Conservation (phyloP, 2,329 filamentous ascomycete genomes). For the Neonectria faginata region DNA sequence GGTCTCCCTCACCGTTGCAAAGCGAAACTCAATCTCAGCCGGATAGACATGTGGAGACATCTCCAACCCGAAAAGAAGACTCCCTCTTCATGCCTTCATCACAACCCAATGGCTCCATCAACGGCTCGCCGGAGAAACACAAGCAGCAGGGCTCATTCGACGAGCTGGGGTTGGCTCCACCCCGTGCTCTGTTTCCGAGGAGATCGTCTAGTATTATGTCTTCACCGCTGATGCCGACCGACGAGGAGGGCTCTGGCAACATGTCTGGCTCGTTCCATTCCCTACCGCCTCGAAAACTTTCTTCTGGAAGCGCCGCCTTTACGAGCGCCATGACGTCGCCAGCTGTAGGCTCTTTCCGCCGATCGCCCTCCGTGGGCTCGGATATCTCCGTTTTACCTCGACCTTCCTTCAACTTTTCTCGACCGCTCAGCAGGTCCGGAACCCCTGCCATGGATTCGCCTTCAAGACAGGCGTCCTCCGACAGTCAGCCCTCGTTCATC, state of each 20-base stretch:
- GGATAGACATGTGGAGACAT: conserved; percentile 45
- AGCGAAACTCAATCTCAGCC: conserved; percentile 50
- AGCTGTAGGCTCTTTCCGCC: conserved; percentile 69
- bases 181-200: conserved; percentile 61
- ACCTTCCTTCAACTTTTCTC: conserved; percentile 92
- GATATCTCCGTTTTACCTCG: conserved; percentile 79
- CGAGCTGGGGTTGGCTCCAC: conserved; percentile 63
- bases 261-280: conserved; percentile 69
- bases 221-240: conserved; percentile 73
- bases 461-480: conserved; percentile 71
- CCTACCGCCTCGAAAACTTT: conserved; percentile 80
- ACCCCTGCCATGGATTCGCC: conserved; percentile 69
- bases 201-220: conserved; percentile 71
- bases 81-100: conserved; percentile 52
- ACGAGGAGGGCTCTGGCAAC: conserved; percentile 73
- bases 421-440: conserved; percentile 82
- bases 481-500: conserved; percentile 74
- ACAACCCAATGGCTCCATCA: conserved; percentile 47
- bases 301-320: conserved; percentile 71
- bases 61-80: conserved; percentile 50
- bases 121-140: conserved; percentile 59
- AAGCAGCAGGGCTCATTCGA: conserved; percentile 61
- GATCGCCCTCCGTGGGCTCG: conserved; percentile 88
- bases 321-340: conserved; percentile 65
- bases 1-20: conserved; percentile 67